phyloP scores from a whole-genome alignment of 1,284 basidiomycete species.

The Fomitopsis palustris region DNA sequence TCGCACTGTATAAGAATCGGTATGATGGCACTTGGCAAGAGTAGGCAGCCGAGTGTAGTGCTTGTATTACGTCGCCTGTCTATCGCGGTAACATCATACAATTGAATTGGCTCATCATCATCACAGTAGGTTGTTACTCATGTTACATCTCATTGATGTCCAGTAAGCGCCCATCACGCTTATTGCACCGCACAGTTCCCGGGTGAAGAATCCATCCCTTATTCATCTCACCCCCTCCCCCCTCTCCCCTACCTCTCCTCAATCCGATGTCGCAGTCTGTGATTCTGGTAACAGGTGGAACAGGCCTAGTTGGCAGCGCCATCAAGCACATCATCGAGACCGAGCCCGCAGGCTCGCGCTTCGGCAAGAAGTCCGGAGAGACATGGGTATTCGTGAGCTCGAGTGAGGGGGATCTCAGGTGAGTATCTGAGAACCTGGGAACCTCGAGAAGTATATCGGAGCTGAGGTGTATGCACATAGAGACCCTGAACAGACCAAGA shows the following conservation, averaged over 20 bases:
- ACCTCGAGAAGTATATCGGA: not conserved
- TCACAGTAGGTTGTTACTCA: too few species aligned
- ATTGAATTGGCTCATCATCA: too few species aligned
- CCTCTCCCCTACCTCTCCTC: not conserved
- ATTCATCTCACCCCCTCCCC: not conserved
- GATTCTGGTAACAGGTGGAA: constrained; percentile 80
- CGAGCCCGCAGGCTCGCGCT: constrained; percentile 73
- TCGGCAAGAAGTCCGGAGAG: constrained; percentile 72
- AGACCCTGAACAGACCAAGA: constrained; percentile 46
- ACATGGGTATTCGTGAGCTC: constrained; percentile 82
- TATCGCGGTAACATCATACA: too few species aligned
- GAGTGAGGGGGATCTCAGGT: constrained; percentile 77
- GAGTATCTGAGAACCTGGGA: constrained; percentile 10
- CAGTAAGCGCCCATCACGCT: too few species aligned
- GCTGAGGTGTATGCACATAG: constrained; percentile 32
- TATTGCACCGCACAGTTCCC: too few species aligned
- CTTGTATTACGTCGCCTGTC: too few species aligned
- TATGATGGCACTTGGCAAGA: too few species aligned
- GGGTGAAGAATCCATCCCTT: not conserved
- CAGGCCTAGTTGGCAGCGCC: constrained; percentile 82
- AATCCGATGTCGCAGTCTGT: constrained; percentile 29
- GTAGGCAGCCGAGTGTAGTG: too few species aligned
- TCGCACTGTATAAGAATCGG: too few species aligned
- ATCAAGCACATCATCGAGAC: constrained; percentile 76
- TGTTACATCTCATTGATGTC: too few species aligned